These are phyloP conservation scores for Gynochthodes officinalis DNA, from an alignment of 257 asterid genomes.

Conservation along the genomic window DNA sequence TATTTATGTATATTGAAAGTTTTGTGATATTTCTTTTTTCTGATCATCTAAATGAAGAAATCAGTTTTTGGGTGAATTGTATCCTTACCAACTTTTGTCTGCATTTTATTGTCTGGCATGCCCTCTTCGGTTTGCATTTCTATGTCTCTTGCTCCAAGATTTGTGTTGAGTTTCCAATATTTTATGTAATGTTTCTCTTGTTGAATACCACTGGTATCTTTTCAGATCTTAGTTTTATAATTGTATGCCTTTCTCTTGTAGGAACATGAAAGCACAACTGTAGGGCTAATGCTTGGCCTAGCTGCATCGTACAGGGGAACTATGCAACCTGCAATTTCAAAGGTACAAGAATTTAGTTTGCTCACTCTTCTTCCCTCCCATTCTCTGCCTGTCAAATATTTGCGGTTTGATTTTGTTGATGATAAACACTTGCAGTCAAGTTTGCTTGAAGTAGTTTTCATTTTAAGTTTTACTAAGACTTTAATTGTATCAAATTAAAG, in stretches of 20 bases:
- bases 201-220: background rate
- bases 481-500: background rate
- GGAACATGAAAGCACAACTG: conserved; percentile 97
- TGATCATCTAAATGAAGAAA: background rate
- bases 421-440: background rate
- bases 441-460: conserved; percentile 1
- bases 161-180: background rate
- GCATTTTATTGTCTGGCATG: background rate
- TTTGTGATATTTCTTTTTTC: background rate
- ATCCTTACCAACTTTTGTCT: background rate
- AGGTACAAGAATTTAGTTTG: conserved; percentile 47
- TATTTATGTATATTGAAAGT: background rate
- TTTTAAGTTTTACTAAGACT: background rate
- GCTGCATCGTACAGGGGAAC: conserved; percentile 97
- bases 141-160: conserved; percentile 8
- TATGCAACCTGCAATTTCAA: conserved; percentile 95
- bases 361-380: conserved; percentile 20
- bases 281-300: conserved; percentile 96
- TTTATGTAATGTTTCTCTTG: background rate
- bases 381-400: conserved; percentile 13
- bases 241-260: conserved; percentile 22
- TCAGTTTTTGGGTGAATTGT: background rate
- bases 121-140: background rate
- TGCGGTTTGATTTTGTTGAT: background rate
- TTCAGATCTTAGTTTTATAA: background rate